Evolutionary conservation across 2,329 filamentous ascomycete species (phyloP).

Genomic region (Golovinomyces cichoracearum): DNA sequence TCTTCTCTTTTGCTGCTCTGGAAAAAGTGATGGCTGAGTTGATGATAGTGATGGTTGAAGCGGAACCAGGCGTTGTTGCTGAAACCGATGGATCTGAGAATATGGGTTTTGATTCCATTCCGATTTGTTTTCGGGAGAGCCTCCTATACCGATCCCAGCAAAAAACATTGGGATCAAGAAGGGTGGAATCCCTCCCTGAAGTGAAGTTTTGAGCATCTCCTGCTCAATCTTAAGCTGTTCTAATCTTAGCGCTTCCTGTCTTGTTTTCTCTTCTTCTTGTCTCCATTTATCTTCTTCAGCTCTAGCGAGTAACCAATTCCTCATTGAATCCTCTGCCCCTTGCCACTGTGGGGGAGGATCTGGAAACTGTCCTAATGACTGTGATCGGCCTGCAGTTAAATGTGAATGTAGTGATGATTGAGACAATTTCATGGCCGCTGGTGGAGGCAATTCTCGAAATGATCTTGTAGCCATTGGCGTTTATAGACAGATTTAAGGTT

Average conservation of each 20-base stretch:
- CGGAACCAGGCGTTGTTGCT: constrained; percentile 14
- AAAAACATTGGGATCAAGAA: constrained; percentile 53
- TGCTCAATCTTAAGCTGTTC: constrained; percentile 50
- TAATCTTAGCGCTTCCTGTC: constrained; percentile 35
- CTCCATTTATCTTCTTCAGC: constrained; percentile 46
- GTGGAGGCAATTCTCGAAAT: constrained; percentile 42
- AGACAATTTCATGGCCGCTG: constrained; percentile 37
- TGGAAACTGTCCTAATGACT: constrained; percentile 29
- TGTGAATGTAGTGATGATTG: constrained; percentile 11
- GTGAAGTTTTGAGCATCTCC: constrained; percentile 42
- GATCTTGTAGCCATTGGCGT: constrained; percentile 29
- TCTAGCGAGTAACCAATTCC: constrained; percentile 43
- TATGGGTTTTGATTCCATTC: constrained; percentile 46
- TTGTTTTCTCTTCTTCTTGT: constrained; percentile 47
- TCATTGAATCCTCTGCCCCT: constrained; percentile 43
- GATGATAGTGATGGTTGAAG: constrained; percentile 19
- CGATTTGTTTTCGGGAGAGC: constrained; percentile 31
- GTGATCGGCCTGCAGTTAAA: constrained; percentile 15
- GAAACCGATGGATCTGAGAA: constrained; percentile 24
- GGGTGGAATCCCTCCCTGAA: constrained; percentile 45
- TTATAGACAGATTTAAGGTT: neutral
- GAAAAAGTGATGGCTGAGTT: constrained; percentile 18
- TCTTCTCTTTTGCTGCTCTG: constrained; percentile 26
- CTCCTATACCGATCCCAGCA: constrained; percentile 40
- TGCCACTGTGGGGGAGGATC: constrained; percentile 39